A percentile compares a stretch with the other conserved stretches of the same genome.
These are phyloP conservation scores for Populus hybrid DNA, from an alignment of 441 rosid species.

Conservation along the genomic window DNA sequence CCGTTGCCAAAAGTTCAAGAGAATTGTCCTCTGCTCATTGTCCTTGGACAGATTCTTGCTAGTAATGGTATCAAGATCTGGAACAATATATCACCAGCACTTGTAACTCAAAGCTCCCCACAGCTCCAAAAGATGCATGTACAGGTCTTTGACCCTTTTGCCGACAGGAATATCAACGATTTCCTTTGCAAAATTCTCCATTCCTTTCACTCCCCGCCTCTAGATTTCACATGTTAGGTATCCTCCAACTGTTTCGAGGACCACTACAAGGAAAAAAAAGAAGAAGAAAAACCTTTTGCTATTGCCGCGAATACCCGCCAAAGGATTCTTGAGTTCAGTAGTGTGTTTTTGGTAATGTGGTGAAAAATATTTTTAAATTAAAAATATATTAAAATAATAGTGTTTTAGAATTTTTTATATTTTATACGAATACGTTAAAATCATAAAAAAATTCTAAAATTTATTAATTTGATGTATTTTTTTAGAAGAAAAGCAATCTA, in stretches of 20 bases:
- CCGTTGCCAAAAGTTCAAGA: slow-evolving; percentile 5
- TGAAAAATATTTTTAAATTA: no score
- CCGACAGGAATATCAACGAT: slow-evolving; percentile 18
- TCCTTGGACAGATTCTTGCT: slow-evolving; percentile 26
- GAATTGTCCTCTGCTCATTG: slow-evolving; percentile 12
- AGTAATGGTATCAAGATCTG: not conserved
- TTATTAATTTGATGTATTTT: no score
- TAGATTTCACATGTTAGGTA: slow-evolving; percentile 4
- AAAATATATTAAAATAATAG: no score
- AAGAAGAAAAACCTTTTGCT: not conserved
- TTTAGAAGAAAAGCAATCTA: no score
- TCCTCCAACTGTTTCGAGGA: slow-evolving; percentile 7
- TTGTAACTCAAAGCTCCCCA: not conserved
- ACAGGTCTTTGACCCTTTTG: slow-evolving; percentile 11
- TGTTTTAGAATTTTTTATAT: no score
- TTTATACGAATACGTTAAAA: no score
- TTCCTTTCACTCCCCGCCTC: not conserved
- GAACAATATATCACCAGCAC: not conserved
- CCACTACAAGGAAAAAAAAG: not conserved
- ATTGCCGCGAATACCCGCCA: not conserved
- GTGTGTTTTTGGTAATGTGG: not conserved
- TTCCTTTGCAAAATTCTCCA: slow-evolving; percentile 4
- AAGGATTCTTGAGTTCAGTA: not conserved
- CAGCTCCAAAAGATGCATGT: slow-evolving; percentile 3
- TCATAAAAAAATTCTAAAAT: no score